Percentiles rank a stretch among this genome's conserved stretches.
phyloP scores from a whole-genome alignment of 148 eudicot species.

The Arbutus unedo region DNA sequence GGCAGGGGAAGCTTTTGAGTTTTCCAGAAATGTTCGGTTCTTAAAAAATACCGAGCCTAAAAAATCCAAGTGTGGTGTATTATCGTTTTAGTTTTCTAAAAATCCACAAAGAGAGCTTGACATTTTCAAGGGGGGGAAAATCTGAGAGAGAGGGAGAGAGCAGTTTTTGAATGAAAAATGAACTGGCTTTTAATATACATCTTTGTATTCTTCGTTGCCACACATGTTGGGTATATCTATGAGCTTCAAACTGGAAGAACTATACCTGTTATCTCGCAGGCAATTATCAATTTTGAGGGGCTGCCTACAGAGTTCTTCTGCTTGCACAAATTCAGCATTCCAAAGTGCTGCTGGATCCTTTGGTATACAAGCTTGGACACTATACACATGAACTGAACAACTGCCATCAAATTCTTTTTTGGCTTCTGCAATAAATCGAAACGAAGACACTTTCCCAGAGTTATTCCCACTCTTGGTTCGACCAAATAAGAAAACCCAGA shows the following conservation, averaged over 20 bases:
- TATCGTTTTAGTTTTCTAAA: too few species aligned
- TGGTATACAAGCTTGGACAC: conserved; percentile 91
- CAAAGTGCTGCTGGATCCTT: conserved; percentile 87
- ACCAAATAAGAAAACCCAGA: neutral
- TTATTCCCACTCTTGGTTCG: neutral
- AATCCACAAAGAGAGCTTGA: neutral
- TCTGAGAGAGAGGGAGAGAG: neutral
- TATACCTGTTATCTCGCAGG: conserved; percentile 83
- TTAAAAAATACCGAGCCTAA: too few species aligned
- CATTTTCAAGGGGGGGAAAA: neutral
- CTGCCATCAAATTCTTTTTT: conserved; percentile 69
- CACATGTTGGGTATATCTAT: neutral
- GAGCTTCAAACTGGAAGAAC: conserved; percentile 5
- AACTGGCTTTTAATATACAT: neutral
- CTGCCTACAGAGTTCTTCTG: conserved; percentile 90
- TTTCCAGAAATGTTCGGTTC: neutral
- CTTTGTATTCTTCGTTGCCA: neutral
- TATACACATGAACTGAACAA: conserved; percentile 89
- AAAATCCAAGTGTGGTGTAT: too few species aligned
- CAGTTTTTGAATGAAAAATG: neutral
- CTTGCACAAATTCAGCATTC: conserved; percentile 94
- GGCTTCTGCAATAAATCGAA: conserved; percentile 54
- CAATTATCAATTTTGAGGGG: conserved; percentile 64
- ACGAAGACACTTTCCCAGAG: neutral
- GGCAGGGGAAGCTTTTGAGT: neutral